Base-by-base conservation (phyloP, 768 basidiomycete species). In the Termitomyces sp. region DNA sequence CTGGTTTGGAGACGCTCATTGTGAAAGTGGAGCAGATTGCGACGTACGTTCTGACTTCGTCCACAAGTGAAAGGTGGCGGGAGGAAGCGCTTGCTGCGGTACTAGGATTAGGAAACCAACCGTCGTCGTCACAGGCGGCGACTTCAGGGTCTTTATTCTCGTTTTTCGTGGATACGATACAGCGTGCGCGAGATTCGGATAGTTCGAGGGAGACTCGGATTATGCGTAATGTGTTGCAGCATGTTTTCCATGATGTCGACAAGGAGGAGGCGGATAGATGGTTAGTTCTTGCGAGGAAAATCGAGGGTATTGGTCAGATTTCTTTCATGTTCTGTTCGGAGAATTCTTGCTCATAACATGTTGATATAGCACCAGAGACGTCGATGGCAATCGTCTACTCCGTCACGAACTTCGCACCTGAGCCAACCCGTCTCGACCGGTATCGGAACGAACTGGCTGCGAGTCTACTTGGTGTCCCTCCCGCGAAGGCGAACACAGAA, bases 371-470 rank as follows among this genome's bases (percentile, higher is more conserved):
- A 2, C 87, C 89, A 0, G 79, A 86, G 65, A 81, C 88, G 0
- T 79, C 87, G 0, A 78, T 92, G 64, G 82, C 86, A 1, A 81
- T 97, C 56, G 70, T 89, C 7, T 72, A 79, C 9, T 82, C 86
- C 3, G 73, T 94, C 44, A 79, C 85, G 10, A 73, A 77, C 23
- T 79, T 81, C 26, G 85, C 86, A 0, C 78, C 85, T 1, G 93
- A 95, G 63, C 84, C 85, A 8, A 82, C 81, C 0, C 82, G 83
- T 20, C 78, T 96, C 26, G 88, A 91, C 64, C 80, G 92, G 20
- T 90, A 89, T 67, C 83, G 95, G 20, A 97, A 95, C 69, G 94
- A 97, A 71, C 79, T 95, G 10, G 95, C 96, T 0, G 88, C 92
- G n/a, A 79, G 79, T 20, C 70, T 95, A 4, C 74, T 90, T 0